Evolutionary conservation across 805 yeast species (phyloP), one percentile per base, ranked within the genome.

Genomic region (Ogataea angusta): DNA sequence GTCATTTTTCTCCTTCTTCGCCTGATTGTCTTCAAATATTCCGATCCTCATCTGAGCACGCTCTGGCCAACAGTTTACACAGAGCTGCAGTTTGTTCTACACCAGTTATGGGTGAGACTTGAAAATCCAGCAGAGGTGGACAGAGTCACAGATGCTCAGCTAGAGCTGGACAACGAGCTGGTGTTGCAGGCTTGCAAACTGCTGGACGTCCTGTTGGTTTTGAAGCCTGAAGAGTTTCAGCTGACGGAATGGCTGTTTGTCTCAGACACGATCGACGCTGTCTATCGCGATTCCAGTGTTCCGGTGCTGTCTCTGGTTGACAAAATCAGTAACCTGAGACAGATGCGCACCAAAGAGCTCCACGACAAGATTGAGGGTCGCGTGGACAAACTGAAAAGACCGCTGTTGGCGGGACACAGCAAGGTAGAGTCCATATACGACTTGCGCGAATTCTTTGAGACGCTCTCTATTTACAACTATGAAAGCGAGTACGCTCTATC

Each of bases 231-330:
- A 56, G 95, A 88, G 43, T 72, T 91, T 68, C 82, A 80, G 62
- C 56, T 77, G 60, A 57, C 76, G 46, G 93, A 88, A 53, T 91
- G 98, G 98, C 66, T 93, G 2, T 93, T 88, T 56, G 75, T 91
- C 9, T 72, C 80, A 19, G 87, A 84, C 51, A 79, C 57, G 4
- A 45, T 59, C 1, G 66, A 63, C 42, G 64, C 63, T 2, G 58
- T 61, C 21, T 60, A 52, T 30, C 43, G 53, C 10, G 58, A 55
- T 10, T 45, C 51, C 1, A 38, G 42, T 12, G 35, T 51, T 25
- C 56, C 62, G 7, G 66, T 75, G 0, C 48, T 73, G 10, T 61
- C 63, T 22, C 51, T 75, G 13, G 57, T 64, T 29, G 70, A 63
- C 31, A 54, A 53, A 41, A 50, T 63, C 5, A 46, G 60, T 14